Evolutionary conservation across 2,329 filamentous ascomycete species (phyloP).

Genomic region (Amauroascus niger): DNA sequence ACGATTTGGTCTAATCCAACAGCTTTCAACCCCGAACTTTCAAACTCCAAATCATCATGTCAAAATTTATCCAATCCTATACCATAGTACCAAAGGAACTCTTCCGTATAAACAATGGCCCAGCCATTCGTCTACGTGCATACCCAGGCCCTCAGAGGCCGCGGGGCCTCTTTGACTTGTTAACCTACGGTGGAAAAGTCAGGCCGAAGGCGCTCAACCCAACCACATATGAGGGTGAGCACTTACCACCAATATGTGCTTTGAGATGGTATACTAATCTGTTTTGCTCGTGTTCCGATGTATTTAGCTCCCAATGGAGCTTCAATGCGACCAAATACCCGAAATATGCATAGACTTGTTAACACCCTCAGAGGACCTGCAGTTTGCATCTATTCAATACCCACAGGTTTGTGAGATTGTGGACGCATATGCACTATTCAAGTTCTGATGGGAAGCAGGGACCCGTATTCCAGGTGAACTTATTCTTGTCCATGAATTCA

Average conservation of each 20-base stretch:
- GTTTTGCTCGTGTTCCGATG: too few species aligned
- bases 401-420: conserved; percentile 15
- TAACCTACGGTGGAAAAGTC: conserved; percentile 17
- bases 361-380: not conserved
- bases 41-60: too few species aligned
- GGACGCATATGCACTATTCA: too few species aligned
- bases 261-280: too few species aligned
- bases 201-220: conserved; percentile 17
- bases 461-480: conserved; percentile 17
- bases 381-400: conserved; percentile 10
- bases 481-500: conserved; percentile 22
- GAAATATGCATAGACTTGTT: conserved; percentile 5
- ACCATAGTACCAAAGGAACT: conserved; percentile 16
- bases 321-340: conserved; percentile 16
- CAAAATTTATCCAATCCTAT: conserved; percentile 14
- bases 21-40: too few species aligned
- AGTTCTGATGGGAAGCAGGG: too few species aligned
- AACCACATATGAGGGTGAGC: conserved; percentile 15
- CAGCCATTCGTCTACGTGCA: conserved; percentile 15
- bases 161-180: conserved; percentile 15
- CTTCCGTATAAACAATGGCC: conserved; percentile 19
- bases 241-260: not conserved
- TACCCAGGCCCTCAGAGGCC: conserved; percentile 12
- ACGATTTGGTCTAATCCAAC: too few species aligned
- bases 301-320: conserved; percentile 12